These are phyloP conservation scores for Marchantia polymorpha DNA, from an alignment of 225 moss, liverwort and hornwort species.

Conservation along the genomic window DNA sequence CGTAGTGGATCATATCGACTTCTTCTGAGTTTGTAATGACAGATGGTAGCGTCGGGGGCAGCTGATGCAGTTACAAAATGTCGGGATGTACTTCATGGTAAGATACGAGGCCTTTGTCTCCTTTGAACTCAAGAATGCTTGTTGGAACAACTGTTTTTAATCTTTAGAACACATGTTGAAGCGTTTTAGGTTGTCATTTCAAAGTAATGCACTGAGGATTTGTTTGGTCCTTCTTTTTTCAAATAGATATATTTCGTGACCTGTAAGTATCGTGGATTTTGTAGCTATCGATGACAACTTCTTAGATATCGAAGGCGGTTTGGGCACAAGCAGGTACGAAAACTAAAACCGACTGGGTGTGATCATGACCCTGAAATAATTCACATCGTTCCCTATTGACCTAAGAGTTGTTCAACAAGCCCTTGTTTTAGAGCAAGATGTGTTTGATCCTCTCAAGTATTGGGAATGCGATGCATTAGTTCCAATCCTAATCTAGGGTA, in stretches of 20 bases:
- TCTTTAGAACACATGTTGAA: neutral
- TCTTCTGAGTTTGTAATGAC: neutral
- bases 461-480: no score
- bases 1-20: neutral
- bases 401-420: neutral
- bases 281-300: constrained; percentile 67
- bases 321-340: constrained; percentile 73
- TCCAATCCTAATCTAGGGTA: no score
- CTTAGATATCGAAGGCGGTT: constrained; percentile 49
- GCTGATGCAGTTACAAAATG: constrained; percentile 23
- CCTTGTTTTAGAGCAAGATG: neutral
- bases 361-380: neutral
- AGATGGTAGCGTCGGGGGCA: constrained; percentile 39
- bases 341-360: neutral
- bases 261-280: constrained; percentile 10
- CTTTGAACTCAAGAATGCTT: neutral
- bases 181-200: neutral
- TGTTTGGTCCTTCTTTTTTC: neutral
- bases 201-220: neutral
- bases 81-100: constrained; percentile 31
- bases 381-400: no score
- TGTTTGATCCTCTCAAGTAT: neutral
- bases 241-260: neutral
- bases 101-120: neutral
- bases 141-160: neutral